Evolutionary conservation across 805 yeast species (phyloP).

Genomic region (Starmerella bacillaris): DNA sequence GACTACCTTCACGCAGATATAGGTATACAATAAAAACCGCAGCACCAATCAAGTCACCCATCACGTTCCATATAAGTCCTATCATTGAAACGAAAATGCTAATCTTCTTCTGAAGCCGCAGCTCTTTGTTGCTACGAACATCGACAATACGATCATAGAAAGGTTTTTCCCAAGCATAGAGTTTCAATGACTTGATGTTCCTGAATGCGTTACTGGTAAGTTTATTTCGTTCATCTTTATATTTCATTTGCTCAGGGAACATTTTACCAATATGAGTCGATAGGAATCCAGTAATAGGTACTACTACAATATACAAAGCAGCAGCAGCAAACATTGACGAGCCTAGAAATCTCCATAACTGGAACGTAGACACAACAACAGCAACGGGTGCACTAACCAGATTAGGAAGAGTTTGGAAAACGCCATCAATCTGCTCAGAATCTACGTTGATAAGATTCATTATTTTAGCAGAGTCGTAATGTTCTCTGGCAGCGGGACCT

Average conservation of each 20-base stretch:
- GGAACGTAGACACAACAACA: constrained; percentile 50
- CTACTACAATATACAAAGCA: constrained; percentile 48
- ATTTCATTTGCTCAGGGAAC: constrained; percentile 65
- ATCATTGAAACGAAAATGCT: constrained; percentile 34
- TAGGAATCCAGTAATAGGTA: constrained; percentile 55
- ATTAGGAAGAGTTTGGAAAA: constrained; percentile 53
- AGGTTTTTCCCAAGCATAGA: constrained; percentile 92
- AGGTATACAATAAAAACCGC: constrained; percentile 75
- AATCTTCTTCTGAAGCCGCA: constrained; percentile 47
- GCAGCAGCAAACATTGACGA: constrained; percentile 86
- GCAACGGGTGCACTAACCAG: constrained; percentile 88
- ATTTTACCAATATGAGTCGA: constrained; percentile 40
- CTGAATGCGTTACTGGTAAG: constrained; percentile 70
- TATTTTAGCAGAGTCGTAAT: constrained; percentile 71
- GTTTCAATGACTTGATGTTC: constrained; percentile 75
- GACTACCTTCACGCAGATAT: constrained; percentile 39
- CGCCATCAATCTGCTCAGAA: constrained; percentile 66
- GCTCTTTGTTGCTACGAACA: constrained; percentile 70
- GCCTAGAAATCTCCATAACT: constrained; percentile 58
- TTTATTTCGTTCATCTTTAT: constrained; percentile 80
- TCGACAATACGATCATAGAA: constrained; percentile 50
- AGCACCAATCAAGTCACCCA: constrained; percentile 77
- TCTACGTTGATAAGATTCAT: constrained; percentile 90
- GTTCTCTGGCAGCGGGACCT: constrained; percentile 45
- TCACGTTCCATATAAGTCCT: constrained; percentile 33